Conservation (phyloP, 257 asterid genomes). For the Plectranthus barbatus region DNA sequence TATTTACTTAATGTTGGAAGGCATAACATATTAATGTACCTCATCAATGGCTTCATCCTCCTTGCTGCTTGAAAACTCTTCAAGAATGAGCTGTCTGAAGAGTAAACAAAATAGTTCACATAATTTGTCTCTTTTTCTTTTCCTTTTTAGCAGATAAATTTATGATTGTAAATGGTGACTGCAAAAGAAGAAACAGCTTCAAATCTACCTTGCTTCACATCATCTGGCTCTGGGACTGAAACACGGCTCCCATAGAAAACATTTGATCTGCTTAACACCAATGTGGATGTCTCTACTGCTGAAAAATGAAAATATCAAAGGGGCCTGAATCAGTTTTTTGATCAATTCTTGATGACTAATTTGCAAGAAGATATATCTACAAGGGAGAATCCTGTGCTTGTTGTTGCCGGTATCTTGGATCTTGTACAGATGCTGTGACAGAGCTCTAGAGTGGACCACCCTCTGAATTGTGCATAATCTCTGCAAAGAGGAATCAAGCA, state of each 20-base stretch:
- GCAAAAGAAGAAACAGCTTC: no score
- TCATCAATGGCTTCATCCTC: no score
- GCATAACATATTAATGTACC: no score
- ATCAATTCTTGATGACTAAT: not conserved
- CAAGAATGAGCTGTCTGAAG: not conserved
- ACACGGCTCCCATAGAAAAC: no score
- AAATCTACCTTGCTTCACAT: slow-evolving; percentile 19
- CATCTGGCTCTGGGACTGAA: no score
- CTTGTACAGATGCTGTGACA: slow-evolving; percentile 20
- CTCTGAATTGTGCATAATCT: slow-evolving; percentile 31
- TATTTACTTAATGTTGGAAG: no score
- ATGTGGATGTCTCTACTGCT: slow-evolving; percentile 3
- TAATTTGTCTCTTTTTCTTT: no score
- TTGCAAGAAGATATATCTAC: not conserved
- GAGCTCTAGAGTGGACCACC: slow-evolving; percentile 20
- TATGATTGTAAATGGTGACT: no score
- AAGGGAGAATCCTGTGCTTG: slow-evolving; percentile 23
- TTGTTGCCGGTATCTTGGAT: slow-evolving; percentile 21
- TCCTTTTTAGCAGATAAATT: no score
- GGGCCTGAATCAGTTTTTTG: no score
- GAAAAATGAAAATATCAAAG: not conserved
- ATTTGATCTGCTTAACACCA: not conserved
- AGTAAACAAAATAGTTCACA: no score
- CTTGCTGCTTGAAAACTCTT: not conserved
- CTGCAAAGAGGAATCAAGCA: slow-evolving; percentile 12